A percentile compares a stretch with the other conserved stretches of the same genome.
Evolutionary conservation across 768 basidiomycete genomes (phyloP).

Genomic region (Russula ochroleuca): DNA sequence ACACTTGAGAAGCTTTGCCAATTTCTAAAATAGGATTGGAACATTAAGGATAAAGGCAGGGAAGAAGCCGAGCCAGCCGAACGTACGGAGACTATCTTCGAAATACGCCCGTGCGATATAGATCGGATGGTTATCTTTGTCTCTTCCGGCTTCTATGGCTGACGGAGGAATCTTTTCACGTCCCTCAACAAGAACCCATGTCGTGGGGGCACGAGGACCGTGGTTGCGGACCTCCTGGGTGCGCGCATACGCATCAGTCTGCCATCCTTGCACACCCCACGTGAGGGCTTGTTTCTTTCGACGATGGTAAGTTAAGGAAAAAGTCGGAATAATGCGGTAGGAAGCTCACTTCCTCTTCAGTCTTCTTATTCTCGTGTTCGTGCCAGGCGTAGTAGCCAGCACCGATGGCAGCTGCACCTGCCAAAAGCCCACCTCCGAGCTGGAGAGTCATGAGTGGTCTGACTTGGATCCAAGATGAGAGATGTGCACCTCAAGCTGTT

Average conservation of each 20-base stretch:
- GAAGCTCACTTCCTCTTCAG: slow-evolving; percentile 51
- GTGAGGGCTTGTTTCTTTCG: slow-evolving; percentile 46
- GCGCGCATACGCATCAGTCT: slow-evolving; percentile 51
- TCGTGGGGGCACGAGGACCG: slow-evolving; percentile 45
- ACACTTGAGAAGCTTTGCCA: slow-evolving; percentile 57
- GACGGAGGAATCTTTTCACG: slow-evolving; percentile 49
- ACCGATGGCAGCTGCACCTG: slow-evolving; percentile 49
- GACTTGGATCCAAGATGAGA: background rate
- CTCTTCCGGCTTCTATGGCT: slow-evolving; percentile 52
- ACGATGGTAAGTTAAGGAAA: background rate
- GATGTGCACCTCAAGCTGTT: slow-evolving; percentile 49
- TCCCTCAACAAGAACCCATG: slow-evolving; percentile 61
- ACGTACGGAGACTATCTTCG: slow-evolving; percentile 54
- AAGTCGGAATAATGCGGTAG: background rate
- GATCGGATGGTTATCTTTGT: slow-evolving; percentile 47
- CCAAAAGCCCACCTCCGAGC: slow-evolving; percentile 62
- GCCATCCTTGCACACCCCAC: slow-evolving; percentile 54
- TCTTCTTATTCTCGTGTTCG: slow-evolving; percentile 47
- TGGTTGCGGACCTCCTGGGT: slow-evolving; percentile 45
- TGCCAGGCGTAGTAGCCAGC: slow-evolving; percentile 52
- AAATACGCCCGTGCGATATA: slow-evolving; percentile 58
- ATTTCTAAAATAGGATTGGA: slow-evolving; percentile 42
- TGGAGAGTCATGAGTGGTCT: slow-evolving; percentile 30
- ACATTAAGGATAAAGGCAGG: slow-evolving; percentile 18
- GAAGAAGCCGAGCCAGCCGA: background rate